A percentile compares a stretch with the other conserved stretches of the same genome.
Evolutionary conservation across 2,329 filamentous ascomycete genomes (phyloP).

Genomic region (Lasiodiplodia sp.): DNA sequence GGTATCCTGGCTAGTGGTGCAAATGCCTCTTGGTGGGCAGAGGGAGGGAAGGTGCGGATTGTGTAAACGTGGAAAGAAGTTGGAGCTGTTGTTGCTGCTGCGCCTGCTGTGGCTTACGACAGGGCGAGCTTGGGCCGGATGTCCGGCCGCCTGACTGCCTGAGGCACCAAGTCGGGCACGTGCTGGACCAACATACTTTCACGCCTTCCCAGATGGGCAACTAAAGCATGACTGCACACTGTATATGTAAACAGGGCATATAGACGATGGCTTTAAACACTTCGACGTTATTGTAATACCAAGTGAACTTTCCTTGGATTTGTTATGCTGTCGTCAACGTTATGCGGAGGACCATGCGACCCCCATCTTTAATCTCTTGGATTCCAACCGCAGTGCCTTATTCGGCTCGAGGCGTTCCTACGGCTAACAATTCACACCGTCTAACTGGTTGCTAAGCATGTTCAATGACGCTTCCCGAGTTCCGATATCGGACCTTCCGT

Average conservation of each 20-base stretch:
- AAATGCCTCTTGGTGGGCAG: background rate
- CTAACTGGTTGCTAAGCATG: background rate
- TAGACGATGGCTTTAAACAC: no score
- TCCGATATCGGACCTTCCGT: slow-evolving; percentile 25
- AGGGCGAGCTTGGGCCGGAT: slow-evolving; percentile 21
- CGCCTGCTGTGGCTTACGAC: slow-evolving; percentile 23
- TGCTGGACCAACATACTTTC: background rate
- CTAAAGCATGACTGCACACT: no score
- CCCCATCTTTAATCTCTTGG: background rate
- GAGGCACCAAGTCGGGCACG: background rate
- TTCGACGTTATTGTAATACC: no score
- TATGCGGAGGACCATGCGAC: background rate
- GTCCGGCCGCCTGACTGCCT: background rate
- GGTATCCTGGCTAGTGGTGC: background rate
- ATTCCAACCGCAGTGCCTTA: background rate
- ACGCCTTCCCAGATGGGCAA: background rate
- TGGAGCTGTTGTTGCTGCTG: slow-evolving; percentile 21
- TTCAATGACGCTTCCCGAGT: background rate
- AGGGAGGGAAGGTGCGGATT: background rate
- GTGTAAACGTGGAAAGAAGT: slow-evolving; percentile 18
- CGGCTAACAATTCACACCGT: background rate
- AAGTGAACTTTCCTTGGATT: background rate
- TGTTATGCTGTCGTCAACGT: background rate
- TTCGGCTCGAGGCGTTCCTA: background rate
- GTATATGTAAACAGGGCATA: background rate